Evolutionary conservation across 345 rosid genomes (phyloP), one percentile per base, ranked within the genome.

Genomic region (Eucalyptus regnans): DNA sequence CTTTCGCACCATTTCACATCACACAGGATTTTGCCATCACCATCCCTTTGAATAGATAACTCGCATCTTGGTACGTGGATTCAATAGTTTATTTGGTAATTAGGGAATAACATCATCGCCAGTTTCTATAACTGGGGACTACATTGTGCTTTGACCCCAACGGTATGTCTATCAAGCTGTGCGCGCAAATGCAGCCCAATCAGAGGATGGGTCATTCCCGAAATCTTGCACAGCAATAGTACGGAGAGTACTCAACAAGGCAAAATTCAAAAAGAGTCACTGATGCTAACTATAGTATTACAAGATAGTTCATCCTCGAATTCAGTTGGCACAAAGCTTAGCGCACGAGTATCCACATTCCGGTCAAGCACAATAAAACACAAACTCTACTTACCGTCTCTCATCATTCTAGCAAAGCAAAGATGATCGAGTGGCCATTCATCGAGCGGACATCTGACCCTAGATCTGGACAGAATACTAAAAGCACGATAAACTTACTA

Each of bases 351-450:
- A 58, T 58, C 62, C 62, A 56, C 64, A 27, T 27, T 62, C 68
- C 31, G 14, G 31, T 62, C 68, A 62, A 62, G 31, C 31, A 62
- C 31, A 62, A 12, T 62, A 23, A 58, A 58, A 58, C 64, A 23
- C 64, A 58, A 58, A 23, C 29, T 58, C 64, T 58, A 23, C 64
- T 58, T 58, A 96, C 9, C 96, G 50, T 50, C 51, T 50, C 50
- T 50, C 51, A 13, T 50, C 5, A 50, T 50, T 50, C 51, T 50
- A 50, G 51, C 51, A 50, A 50, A 50, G 1, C 51, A 50, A 50
- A 50, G 51, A 50, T 50, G 16, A 50, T 50, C 2, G 51, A 50
- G 13, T 50, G 51, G 6, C 51, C 51, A 50, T 50, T 50, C 51
- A 50, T 50, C 17, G 5, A 50, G 51, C 51, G 5, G 51, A 50